Evolutionary conservation across 768 basidiomycete species (phyloP).

Genomic region (Ephemerocybe angulata): DNA sequence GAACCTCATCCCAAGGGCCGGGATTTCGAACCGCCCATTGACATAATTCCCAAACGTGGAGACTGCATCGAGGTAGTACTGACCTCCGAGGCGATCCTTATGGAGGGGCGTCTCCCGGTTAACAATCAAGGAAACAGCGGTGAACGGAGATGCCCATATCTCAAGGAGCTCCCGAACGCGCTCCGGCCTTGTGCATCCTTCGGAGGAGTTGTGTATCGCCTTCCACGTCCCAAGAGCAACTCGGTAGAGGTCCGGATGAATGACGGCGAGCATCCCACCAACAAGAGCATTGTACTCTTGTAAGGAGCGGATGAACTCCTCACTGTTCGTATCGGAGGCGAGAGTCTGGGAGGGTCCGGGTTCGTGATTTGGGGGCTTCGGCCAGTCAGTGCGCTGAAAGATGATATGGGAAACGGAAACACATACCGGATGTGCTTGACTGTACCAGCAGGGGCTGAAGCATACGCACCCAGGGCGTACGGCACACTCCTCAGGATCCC

Average conservation of each 20-base stretch:
- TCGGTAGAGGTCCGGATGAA: not conserved
- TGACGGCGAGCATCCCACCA: not conserved
- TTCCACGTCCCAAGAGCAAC: not conserved
- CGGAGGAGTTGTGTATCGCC: not conserved
- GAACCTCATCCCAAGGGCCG: not conserved
- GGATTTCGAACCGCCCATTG: not conserved
- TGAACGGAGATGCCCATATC: slow-evolving; percentile 8
- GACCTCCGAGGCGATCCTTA: not conserved
- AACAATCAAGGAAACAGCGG: slow-evolving; percentile 5
- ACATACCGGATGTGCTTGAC: not conserved
- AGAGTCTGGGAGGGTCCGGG: not conserved
- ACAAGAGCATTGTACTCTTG: not conserved
- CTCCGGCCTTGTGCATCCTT: not conserved
- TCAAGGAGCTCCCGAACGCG: not conserved
- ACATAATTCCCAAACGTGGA: slow-evolving; percentile 2
- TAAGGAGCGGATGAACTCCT: not conserved
- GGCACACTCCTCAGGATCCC: not conserved
- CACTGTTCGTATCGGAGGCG: not conserved
- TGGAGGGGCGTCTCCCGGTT: slow-evolving; percentile 10
- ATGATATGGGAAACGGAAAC: too few relatives aligned
- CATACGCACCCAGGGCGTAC: not conserved
- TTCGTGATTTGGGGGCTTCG: not conserved
- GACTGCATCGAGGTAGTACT: slow-evolving; percentile 4
- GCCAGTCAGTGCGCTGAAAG: too few relatives aligned
- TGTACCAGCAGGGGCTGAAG: not conserved